Conservation (phyloP, 2,329 filamentous ascomycete species). For the Endoconidiophora laricicola region DNA sequence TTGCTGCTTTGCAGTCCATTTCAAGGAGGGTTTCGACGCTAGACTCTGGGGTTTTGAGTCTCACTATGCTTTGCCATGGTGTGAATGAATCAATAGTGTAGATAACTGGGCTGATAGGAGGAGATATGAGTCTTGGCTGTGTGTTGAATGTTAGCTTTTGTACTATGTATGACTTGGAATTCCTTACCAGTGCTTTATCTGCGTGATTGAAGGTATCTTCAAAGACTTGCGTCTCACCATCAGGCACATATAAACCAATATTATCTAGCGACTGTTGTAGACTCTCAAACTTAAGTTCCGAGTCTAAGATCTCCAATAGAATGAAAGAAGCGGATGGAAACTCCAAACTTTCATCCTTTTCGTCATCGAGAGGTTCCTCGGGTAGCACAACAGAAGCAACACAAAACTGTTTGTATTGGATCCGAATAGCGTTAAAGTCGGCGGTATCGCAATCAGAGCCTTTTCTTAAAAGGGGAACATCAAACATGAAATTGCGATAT, state of each 20-base stretch:
- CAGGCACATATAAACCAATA: too few species aligned
- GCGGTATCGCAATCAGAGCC: conserved; percentile 1
- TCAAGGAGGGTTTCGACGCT: conserved; percentile 7
- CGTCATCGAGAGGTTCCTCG: conserved; percentile 8
- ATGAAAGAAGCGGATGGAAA: conserved; percentile 3
- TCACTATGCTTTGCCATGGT: conserved; percentile 5
- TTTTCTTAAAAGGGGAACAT: background rate
- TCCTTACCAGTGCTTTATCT: too few species aligned
- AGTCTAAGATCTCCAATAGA: conserved; percentile 3
- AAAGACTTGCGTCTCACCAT: too few species aligned
- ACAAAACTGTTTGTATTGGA: conserved; percentile 2
- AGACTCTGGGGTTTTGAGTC: conserved; percentile 8
- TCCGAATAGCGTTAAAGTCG: background rate
- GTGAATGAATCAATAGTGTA: conserved; percentile 1
- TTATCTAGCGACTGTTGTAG: background rate
- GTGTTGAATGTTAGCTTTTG: background rate
- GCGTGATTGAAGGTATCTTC: too few species aligned
- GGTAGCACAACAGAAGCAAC: conserved; percentile 1
- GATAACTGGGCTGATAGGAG: conserved; percentile 8
- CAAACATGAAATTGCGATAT: conserved; percentile 1
- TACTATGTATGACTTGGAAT: background rate
- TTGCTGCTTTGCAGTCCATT: conserved; percentile 2
- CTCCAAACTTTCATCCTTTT: conserved; percentile 8
- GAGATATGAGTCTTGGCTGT: conserved; percentile 7
- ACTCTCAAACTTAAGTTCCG: conserved; percentile 5